Evolutionary conservation across 345 rosid genomes (phyloP).

Genomic region (Crucihimalaya himalaica): DNA sequence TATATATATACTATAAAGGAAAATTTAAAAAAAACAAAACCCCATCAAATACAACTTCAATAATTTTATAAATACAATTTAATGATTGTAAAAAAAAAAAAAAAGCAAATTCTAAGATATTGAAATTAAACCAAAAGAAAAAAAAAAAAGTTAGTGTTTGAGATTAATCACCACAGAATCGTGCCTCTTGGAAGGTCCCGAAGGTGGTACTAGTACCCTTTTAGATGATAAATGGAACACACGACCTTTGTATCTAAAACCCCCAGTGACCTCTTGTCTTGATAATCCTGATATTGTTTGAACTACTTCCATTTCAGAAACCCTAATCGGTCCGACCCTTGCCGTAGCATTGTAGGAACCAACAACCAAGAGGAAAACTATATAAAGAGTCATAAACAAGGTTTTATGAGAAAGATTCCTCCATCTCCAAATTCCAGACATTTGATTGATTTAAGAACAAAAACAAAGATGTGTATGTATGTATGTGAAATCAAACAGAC

Average conservation of each 20-base stretch:
- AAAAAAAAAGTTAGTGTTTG: slow-evolving; percentile 13
- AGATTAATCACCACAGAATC: slow-evolving; percentile 44
- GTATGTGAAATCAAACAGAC: no score
- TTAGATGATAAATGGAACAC: slow-evolving; percentile 68
- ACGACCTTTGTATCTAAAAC: slow-evolving; percentile 49
- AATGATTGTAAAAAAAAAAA: not conserved
- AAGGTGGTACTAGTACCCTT: slow-evolving; percentile 70
- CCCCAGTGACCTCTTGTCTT: slow-evolving; percentile 33
- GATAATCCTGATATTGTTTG: slow-evolving; percentile 27
- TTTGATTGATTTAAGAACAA: no score
- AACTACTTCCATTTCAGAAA: slow-evolving; percentile 15
- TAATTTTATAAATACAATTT: not conserved
- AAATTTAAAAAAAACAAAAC: not conserved
- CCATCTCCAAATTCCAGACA: no score
- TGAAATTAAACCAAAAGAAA: not conserved
- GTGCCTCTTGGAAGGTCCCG: slow-evolving; percentile 82
- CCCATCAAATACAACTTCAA: slow-evolving; percentile 14
- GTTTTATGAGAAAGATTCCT: slow-evolving; percentile 28
- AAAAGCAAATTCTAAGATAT: not conserved
- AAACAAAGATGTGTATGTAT: no score
- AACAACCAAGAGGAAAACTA: slow-evolving; percentile 41
- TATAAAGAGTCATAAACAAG: slow-evolving; percentile 17
- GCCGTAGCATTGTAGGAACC: slow-evolving; percentile 45
- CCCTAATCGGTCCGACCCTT: slow-evolving; percentile 42
- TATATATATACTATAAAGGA: not conserved